Conservation (phyloP, 1,284 basidiomycete genomes). For the Boletus holoroseus region DNA sequence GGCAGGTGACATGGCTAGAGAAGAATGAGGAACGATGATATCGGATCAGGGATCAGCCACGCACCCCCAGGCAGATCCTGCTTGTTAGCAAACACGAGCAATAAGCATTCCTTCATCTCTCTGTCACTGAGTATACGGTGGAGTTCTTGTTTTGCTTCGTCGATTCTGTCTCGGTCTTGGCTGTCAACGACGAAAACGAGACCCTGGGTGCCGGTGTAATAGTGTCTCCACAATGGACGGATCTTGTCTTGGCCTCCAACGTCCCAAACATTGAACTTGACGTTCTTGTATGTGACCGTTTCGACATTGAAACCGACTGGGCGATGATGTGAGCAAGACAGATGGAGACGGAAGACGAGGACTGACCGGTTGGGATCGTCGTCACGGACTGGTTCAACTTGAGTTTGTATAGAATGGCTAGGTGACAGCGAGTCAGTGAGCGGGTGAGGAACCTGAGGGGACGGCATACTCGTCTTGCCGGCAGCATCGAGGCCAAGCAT, state of each 20-base stretch:
- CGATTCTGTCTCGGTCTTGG: slow-evolving; percentile 90
- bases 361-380: slow-evolving; percentile 93
- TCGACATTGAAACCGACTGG: slow-evolving; percentile 97
- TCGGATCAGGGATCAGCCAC: slow-evolving; percentile 26
- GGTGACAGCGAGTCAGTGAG: slow-evolving; percentile 16
- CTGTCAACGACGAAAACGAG: slow-evolving; percentile 95
- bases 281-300: slow-evolving; percentile 99
- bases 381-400: slow-evolving; percentile 99
- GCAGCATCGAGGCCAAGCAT: slow-evolving; percentile 95
- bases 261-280: slow-evolving; percentile 99
- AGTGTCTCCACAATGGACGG: slow-evolving; percentile 96
- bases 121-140: slow-evolving; percentile 95
- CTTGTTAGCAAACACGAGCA: slow-evolving; percentile 99
- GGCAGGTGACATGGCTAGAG: slow-evolving; percentile 88
- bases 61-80: slow-evolving; percentile 96
- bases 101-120: slow-evolving; percentile 96
- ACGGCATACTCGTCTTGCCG: slow-evolving; percentile 84
- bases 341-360: slow-evolving; percentile 12
- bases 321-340: slow-evolving; percentile 11
- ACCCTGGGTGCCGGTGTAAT: slow-evolving; percentile 98
- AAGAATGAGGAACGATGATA: slow-evolving; percentile 6
- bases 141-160: slow-evolving; percentile 94
- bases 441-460: background rate
- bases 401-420: slow-evolving; percentile 98
- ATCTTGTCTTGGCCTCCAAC: slow-evolving; percentile 99